These are phyloP conservation scores for Hygrophila difformis DNA, from an alignment of 257 asterid species.

Conservation along the genomic window DNA sequence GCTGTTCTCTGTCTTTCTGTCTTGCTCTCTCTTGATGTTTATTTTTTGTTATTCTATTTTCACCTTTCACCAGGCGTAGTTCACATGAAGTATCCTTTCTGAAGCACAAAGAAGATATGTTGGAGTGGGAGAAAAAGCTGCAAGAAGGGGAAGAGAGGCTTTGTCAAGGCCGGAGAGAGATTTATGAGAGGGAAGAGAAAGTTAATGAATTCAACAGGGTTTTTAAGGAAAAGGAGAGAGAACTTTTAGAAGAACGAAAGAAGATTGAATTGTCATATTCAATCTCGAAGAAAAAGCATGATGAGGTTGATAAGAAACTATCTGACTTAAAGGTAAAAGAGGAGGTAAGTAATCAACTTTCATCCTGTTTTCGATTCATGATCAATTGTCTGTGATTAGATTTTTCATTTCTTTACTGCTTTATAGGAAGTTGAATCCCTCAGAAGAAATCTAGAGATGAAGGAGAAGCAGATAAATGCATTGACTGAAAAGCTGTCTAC, in stretches of 20 bases:
- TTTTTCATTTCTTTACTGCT: constrained; percentile 15
- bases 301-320: constrained; percentile 38
- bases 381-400: neutral
- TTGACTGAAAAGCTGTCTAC: constrained; percentile 58
- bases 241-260: constrained; percentile 47
- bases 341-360: constrained; percentile 43
- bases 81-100: constrained; percentile 51
- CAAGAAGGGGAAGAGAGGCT: constrained; percentile 86
- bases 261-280: constrained; percentile 32
- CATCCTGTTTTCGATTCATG: neutral
- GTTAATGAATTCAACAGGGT: constrained; percentile 34
- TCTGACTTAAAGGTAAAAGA: constrained; percentile 41
- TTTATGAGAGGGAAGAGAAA: constrained; percentile 77
- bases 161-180: constrained; percentile 48
- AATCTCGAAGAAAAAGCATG: constrained; percentile 54
- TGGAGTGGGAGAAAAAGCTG: constrained; percentile 68
- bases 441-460: constrained; percentile 40
- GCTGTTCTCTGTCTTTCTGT: neutral
- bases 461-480: constrained; percentile 44
- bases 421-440: constrained; percentile 60
- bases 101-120: constrained; percentile 61
- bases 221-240: constrained; percentile 46
- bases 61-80: constrained; percentile 44
- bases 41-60: neutral
- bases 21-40: too few species aligned